Conservation (phyloP, 495 filamentous ascomycete species). For the Apodospora peruviana region DNA sequence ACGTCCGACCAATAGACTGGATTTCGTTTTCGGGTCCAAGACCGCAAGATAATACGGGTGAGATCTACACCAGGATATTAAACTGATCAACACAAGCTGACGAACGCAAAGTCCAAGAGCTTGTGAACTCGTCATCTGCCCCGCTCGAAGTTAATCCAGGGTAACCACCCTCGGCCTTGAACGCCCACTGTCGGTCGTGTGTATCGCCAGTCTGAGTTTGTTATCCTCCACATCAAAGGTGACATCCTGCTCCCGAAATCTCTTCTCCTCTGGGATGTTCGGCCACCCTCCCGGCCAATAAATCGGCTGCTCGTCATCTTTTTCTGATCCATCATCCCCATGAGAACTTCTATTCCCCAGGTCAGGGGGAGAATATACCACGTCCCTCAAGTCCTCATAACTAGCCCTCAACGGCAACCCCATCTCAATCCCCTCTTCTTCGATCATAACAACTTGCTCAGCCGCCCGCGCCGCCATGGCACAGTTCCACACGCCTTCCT, state of each 20-base stretch:
- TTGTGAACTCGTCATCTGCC: no score
- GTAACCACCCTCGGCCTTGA: no score
- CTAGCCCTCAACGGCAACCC: slow-evolving; percentile 6
- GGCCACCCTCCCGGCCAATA: slow-evolving; percentile 5
- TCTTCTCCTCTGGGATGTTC: slow-evolving; percentile 7
- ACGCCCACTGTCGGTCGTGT: no score
- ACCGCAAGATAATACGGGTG: no score
- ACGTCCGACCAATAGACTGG: no score
- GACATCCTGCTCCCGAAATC: not conserved
- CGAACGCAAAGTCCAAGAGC: no score
- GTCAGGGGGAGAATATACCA: no score
- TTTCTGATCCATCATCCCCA: not conserved
- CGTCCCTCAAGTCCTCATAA: no score
- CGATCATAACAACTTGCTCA: slow-evolving; percentile 5
- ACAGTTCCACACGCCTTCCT: slow-evolving; percentile 21
- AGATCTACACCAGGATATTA: no score
- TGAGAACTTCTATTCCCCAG: not conserved
- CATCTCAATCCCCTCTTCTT: slow-evolving; percentile 14
- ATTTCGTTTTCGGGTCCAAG: no score
- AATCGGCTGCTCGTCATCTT: not conserved
- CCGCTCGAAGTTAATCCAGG: no score
- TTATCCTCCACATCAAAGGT: not conserved
- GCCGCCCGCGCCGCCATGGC: slow-evolving; percentile 3
- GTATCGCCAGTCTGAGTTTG: not conserved
- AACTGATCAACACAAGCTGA: no score